Conservation (phyloP, 164 flowering plant species). For the Aristolochia contorta region DNA sequence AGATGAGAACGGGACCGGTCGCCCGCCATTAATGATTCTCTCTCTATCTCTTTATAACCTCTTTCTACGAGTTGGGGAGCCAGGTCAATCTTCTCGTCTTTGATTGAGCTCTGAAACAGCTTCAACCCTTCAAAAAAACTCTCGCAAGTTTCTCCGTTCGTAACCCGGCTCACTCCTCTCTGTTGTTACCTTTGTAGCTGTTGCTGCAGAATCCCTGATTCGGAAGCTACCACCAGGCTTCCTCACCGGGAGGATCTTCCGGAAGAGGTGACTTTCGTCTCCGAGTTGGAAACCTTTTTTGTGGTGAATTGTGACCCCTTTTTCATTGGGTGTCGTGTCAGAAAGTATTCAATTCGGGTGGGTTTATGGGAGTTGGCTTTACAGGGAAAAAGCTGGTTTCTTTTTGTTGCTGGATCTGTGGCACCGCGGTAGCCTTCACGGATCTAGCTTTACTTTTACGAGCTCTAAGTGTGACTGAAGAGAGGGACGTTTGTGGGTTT, state of each 20-base stretch:
- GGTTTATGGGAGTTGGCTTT: not conserved
- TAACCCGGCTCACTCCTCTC: not conserved
- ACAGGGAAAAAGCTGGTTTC: not conserved
- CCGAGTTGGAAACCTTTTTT: not conserved
- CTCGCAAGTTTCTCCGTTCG: not conserved
- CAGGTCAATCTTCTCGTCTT: constrained; percentile 4
- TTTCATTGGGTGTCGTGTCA: not conserved
- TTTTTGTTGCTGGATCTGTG: not conserved
- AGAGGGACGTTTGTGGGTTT: not conserved
- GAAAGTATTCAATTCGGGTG: constrained; percentile 1
- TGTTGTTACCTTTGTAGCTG: no score
- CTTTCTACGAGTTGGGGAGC: not conserved
- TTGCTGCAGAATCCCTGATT: no score
- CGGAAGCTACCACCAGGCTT: not conserved
- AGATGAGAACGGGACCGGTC: constrained; percentile 1
- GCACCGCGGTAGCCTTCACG: not conserved
- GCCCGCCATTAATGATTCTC: constrained; percentile 1
- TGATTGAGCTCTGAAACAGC: not conserved
- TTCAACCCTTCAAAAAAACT: not conserved
- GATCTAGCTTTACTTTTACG: not conserved
- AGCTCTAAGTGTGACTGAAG: not conserved
- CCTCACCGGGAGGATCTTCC: not conserved
- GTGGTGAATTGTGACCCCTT: not conserved
- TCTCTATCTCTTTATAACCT: not conserved
- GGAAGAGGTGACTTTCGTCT: not conserved